Percentiles rank a stretch among this genome's conserved stretches.
Conservation (phyloP, 78 protist species). For the Parvularia atlantis region DNA sequence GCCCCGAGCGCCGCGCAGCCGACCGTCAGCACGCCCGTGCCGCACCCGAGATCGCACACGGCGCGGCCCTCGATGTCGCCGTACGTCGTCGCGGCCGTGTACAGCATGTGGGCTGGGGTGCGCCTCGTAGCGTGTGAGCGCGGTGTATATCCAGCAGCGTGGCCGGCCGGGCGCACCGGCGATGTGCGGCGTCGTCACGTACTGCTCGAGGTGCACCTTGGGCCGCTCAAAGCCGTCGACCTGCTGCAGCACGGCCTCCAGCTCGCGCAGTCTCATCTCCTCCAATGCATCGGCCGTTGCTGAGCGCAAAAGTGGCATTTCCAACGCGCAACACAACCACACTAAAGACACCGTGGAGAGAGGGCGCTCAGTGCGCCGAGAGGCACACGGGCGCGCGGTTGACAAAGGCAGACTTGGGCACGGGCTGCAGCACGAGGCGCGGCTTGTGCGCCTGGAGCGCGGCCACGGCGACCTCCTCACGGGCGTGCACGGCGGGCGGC, state of each 20-base stretch:
- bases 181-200: constrained; percentile 47
- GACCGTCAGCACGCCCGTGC: constrained; percentile 35
- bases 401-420: no score
- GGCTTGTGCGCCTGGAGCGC: no score
- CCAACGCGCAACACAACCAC: no score
- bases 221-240: constrained; percentile 12
- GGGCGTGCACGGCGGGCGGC: no score
- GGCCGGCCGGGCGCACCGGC: constrained; percentile 13
- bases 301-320: no score
- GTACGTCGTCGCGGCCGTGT: neutral
- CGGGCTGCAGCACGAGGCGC: no score
- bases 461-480: no score
- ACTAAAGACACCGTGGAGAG: no score
- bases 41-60: constrained; percentile 58
- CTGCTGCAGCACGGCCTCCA: constrained; percentile 19
- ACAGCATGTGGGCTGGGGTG: constrained; percentile 8
- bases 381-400: no score
- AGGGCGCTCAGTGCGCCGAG: no score
- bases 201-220: constrained; percentile 48
- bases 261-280: constrained; percentile 16
- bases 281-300: no score
- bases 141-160: neutral
- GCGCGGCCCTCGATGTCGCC: constrained; percentile 31
- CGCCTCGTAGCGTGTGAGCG: neutral
- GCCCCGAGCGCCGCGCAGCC: constrained; percentile 41